Percentiles rank a stretch among this genome's conserved stretches.
Conservation (phyloP, 1,139 yeast genomes). For the Groenewaldozyma sp. region DNA sequence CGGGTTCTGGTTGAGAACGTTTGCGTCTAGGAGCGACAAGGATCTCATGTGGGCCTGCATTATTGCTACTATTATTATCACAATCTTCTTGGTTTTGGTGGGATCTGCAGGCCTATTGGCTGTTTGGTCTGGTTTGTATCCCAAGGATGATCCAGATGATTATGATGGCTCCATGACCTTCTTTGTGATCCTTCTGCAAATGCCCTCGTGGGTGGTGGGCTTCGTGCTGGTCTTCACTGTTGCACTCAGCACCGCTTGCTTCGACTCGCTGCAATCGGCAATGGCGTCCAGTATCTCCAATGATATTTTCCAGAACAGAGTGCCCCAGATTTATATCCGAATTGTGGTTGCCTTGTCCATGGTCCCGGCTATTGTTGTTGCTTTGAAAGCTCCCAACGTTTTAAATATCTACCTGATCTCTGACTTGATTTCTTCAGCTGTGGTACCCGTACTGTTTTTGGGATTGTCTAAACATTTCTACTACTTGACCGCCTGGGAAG, state of each 20-base stretch:
- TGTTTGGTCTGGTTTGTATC: constrained; percentile 74
- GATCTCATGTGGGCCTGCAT: constrained; percentile 71
- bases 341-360: constrained; percentile 63
- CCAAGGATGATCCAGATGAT: constrained; percentile 41
- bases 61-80: constrained; percentile 60
- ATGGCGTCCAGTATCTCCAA: constrained; percentile 83
- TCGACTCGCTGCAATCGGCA: constrained; percentile 85
- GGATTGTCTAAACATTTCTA: constrained; percentile 52
- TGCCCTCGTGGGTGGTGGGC: constrained; percentile 87
- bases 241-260: constrained; percentile 73
- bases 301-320: constrained; percentile 76
- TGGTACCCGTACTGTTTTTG: constrained; percentile 75
- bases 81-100: constrained; percentile 55
- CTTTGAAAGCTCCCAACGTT: constrained; percentile 71
- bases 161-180: constrained; percentile 57
- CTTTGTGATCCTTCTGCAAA: constrained; percentile 54
- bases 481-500: constrained; percentile 72
- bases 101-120: constrained; percentile 84
- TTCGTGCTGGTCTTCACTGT: constrained; percentile 69
- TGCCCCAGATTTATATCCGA: constrained; percentile 59
- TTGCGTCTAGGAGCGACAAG: constrained; percentile 71
- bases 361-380: constrained; percentile 79
- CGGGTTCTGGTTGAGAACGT: constrained; percentile 91
- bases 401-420: constrained; percentile 84
- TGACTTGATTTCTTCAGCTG: constrained; percentile 78